Evolutionary conservation across 371 early-diverging fungal genomes (phyloP), one percentile per base, ranked within the genome.

Genomic region (Amoeboaphelidium occidentale): DNA sequence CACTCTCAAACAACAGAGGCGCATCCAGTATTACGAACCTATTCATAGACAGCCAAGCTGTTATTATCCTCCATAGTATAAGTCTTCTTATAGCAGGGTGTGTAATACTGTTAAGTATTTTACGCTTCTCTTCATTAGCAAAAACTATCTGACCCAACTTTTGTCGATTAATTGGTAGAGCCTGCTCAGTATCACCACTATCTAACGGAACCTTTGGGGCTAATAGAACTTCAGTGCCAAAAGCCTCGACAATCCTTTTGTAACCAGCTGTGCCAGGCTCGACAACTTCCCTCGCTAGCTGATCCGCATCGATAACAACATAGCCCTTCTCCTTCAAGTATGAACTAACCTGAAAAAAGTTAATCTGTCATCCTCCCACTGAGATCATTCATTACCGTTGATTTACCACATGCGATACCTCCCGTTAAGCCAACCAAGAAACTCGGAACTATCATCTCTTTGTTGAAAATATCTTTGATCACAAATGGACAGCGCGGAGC

Each of bases 291-390:
- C 83, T 72, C 3, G 94, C 91, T 49, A 92, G 75, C 42, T 69
- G 60, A 63, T 92, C 96, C 2, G 88, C 85, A 59, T 94, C 96
- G 23, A 94, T 74, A 46, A 94, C 65, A n/a, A n/a, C n/a, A n/a
- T n/a, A n/a, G 3, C 59, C 64, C 26, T 63, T 57, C 2, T 71
- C n/a, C n/a, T n/a, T n/a, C n/a, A n/a, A n/a, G n/a, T n/a, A n/a
- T n/a, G n/a, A n/a, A n/a, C n/a, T n/a, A n/a, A n/a, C n/a, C n/a
- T n/a, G n/a, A n/a, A n/a, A n/a, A n/a, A n/a, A n/a, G n/a, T n/a
- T n/a, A n/a, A n/a, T n/a, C n/a, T n/a, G n/a, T n/a, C n/a, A n/a
- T n/a, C n/a, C n/a, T n/a, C n/a, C n/a, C 39, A 32, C 6, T 17
- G 39, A 32, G 39, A 32, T 6, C 17, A 10, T 6, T 32, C 6